phyloP scores from a whole-genome alignment of 2,329 filamentous ascomycete species.

The Penicillium aurantiogriseum region DNA sequence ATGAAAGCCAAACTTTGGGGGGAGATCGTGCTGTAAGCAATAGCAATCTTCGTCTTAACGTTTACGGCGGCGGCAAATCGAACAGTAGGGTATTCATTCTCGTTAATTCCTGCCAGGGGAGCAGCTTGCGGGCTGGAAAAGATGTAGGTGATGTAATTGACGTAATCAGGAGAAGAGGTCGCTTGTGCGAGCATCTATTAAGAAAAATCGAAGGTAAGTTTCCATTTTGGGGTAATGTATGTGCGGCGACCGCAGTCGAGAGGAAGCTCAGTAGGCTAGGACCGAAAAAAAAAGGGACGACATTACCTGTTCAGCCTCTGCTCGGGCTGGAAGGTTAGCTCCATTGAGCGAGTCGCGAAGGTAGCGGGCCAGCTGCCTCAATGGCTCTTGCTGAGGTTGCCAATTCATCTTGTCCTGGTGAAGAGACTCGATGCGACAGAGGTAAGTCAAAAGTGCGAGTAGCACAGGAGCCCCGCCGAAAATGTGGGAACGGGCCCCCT shows the following conservation, averaged over 20 bases:
- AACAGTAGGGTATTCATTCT: slow-evolving; percentile 67
- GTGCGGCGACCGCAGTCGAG: slow-evolving; percentile 1
- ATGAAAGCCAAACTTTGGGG: slow-evolving; percentile 72
- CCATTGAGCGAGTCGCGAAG: slow-evolving; percentile 90
- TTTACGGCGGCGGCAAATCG: slow-evolving; percentile 88
- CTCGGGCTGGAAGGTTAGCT: slow-evolving; percentile 72
- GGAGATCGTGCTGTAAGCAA: slow-evolving; percentile 72
- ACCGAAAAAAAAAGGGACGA: slow-evolving; percentile 11
- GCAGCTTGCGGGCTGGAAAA: slow-evolving; percentile 67
- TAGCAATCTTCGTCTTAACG: slow-evolving; percentile 88
- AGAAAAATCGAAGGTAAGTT: slow-evolving; percentile 16
- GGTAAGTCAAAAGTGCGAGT: slow-evolving; percentile 24
- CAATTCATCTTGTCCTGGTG: slow-evolving; percentile 67
- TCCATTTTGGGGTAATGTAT: neutral
- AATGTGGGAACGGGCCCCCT: slow-evolving; percentile 27
- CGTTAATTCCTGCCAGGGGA: slow-evolving; percentile 57
- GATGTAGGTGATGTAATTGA: slow-evolving; percentile 93
- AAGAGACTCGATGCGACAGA: slow-evolving; percentile 21
- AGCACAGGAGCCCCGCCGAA: slow-evolving; percentile 29
- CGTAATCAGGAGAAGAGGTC: slow-evolving; percentile 84
- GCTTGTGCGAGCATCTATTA: slow-evolving; percentile 87
- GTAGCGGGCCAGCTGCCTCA: slow-evolving; percentile 84
- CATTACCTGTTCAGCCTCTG: slow-evolving; percentile 78
- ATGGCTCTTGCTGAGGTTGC: slow-evolving; percentile 83
- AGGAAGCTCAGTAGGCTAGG: slow-evolving; percentile 9